These are phyloP conservation scores for Durio zibethinus DNA, from an alignment of 345 rosid genomes.

Conservation along the genomic window DNA sequence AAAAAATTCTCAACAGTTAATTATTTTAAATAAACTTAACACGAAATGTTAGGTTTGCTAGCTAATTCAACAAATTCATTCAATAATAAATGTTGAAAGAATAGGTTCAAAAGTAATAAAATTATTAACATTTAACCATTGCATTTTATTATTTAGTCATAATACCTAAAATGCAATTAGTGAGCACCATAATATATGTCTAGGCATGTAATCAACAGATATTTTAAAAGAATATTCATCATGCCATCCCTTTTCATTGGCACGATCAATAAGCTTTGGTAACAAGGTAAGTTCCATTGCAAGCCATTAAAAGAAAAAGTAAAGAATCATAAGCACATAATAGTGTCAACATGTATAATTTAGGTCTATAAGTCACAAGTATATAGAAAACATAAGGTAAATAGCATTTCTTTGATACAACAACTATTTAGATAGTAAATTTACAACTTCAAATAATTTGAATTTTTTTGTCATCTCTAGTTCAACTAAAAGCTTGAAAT, in stretches of 20 bases:
- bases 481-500: not conserved
- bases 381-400: not conserved
- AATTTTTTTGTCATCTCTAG: not conserved
- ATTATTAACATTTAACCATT: not conserved
- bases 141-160: not conserved
- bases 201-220: not conserved
- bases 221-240: slow-evolving; percentile 77
- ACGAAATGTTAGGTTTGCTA: not conserved
- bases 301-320: slow-evolving; percentile 51
- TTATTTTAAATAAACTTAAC: not conserved
- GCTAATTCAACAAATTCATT: not conserved
- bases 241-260: slow-evolving; percentile 91
- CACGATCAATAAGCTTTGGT: slow-evolving; percentile 56
- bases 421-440: not conserved
- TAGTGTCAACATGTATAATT: not conserved
- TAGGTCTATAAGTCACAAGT: not conserved
- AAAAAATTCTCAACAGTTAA: not conserved
- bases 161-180: not conserved
- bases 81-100: not conserved
- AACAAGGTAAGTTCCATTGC: slow-evolving; percentile 51
- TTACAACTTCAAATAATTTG: not conserved
- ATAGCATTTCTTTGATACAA: not conserved
- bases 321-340: not conserved
- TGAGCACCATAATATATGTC: not conserved
- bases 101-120: not conserved